phyloP scores from a whole-genome alignment of 306 rosid genomes.

The Luffa acutangula region DNA sequence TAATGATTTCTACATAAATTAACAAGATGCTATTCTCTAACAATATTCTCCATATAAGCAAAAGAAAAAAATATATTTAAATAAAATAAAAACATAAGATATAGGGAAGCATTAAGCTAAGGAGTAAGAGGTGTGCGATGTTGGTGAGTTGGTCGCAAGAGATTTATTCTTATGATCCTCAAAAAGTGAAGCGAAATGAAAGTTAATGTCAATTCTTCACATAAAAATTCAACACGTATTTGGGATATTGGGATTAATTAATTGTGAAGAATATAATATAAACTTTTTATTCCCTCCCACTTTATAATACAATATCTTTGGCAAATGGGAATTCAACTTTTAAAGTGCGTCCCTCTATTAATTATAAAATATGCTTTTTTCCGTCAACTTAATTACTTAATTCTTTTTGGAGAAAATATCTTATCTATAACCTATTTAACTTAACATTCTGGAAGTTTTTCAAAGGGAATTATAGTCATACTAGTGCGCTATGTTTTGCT shows the following conservation, averaged over 20 bases:
- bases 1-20: too few species aligned
- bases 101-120: neutral
- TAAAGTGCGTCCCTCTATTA: conserved; percentile 19
- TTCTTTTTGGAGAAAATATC: neutral
- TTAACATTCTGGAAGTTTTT: neutral
- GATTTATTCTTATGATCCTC: neutral
- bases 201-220: neutral
- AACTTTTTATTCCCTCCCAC: conserved; percentile 16
- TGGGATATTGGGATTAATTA: conserved; percentile 21
- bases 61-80: too few species aligned
- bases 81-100: neutral
- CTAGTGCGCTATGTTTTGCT: neutral
- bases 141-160: neutral
- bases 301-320: conserved; percentile 35
- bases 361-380: neutral
- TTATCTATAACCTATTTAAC: neutral
- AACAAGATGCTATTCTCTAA: too few species aligned
- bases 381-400: neutral
- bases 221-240: conserved; percentile 25
- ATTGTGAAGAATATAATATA: conserved; percentile 37
- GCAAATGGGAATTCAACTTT: conserved; percentile 60
- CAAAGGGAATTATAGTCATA: neutral
- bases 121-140: neutral
- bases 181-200: neutral
- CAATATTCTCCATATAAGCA: too few species aligned